Base-by-base conservation (phyloP, 306 rosid genomes). In the Acacia crassicarpa region DNA sequence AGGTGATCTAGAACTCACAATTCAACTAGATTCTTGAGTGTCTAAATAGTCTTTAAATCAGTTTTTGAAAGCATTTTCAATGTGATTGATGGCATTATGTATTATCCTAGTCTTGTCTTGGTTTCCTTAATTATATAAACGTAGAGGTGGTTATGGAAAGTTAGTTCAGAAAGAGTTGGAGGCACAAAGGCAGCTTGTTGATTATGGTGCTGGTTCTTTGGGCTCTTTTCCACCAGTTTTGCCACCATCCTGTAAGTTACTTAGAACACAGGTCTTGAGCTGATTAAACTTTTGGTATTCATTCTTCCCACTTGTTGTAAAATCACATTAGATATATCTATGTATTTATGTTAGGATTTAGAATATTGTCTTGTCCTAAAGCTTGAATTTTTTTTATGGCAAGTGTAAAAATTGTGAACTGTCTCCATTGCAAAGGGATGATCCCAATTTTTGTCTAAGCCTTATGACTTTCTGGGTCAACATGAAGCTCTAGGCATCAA, bases 91-190 rank as follows among this genome's bases (percentile, higher is more conserved):
- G 27, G 35, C 67, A 38, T 44, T 0, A 4, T 14, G 46, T 58
- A 25, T 46, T 72, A 49, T 72, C 46, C 58, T 5, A 25, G 72
- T 70, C 41, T 81, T 72, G 61, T 35, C 70, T 80, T 89, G 49
- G 86, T 72, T 88, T 86, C 94, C 91, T 91, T 93, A 88, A 95
- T 68, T 81, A 72, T 79, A 40, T 35, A 74, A 80, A 95, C 97
- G 98, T 80, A 93, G 98, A 88, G 98, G 98, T 75, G 98, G 98
- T 40, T 95, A 91, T 78, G 99, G 99, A 45, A 95, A 95, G 80
- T 84, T 95, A 75, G 98, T 95, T 76, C 98, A 95, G 84, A 84
- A 70, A 84, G 98, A 95, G 90, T 90, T 93, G 73, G 98, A 95
- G 91, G 98, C 90, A 76, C 98, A 93, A 78, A 95, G 98, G 88